phyloP scores from a whole-genome alignment of 768 basidiomycete species.

The Lentinula detonsa region DNA sequence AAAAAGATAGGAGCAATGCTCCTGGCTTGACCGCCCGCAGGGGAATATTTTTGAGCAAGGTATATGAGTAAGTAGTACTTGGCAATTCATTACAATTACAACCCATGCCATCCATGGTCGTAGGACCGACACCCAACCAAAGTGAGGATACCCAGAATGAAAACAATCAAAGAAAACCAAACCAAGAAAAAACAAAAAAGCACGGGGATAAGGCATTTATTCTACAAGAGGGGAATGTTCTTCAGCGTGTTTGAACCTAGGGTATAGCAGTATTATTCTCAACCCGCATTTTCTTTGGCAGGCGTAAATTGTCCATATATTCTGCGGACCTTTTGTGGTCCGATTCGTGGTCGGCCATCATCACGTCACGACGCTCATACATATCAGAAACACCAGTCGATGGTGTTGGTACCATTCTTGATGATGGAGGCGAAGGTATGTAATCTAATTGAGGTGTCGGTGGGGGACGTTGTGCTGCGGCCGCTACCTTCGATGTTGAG shows the following conservation, averaged over 20 bases:
- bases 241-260: constrained; percentile 23
- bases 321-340: constrained; percentile 61
- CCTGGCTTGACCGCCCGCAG: background rate
- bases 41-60: background rate
- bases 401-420: constrained; percentile 46
- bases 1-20: background rate
- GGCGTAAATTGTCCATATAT: constrained; percentile 43
- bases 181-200: background rate
- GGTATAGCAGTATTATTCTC: constrained; percentile 51
- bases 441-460: constrained; percentile 31
- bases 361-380: constrained; percentile 33
- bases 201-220: constrained; percentile 9
- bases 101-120: constrained; percentile 7
- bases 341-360: constrained; percentile 38
- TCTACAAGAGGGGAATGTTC: constrained; percentile 5
- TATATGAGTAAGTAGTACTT: background rate
- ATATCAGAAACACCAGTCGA: constrained; percentile 29
- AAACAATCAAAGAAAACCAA: background rate
- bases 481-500: constrained; percentile 40
- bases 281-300: constrained; percentile 71
- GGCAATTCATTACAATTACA: constrained; percentile 3
- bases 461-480: constrained; percentile 11
- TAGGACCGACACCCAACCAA: constrained; percentile 4
- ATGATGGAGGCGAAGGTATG: constrained; percentile 53
- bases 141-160: constrained; percentile 11